A percentile compares a stretch with the other conserved stretches of the same genome.
Evolutionary conservation across 352 stramenopile species (phyloP).

Genomic region (Phytophthora vignae): DNA sequence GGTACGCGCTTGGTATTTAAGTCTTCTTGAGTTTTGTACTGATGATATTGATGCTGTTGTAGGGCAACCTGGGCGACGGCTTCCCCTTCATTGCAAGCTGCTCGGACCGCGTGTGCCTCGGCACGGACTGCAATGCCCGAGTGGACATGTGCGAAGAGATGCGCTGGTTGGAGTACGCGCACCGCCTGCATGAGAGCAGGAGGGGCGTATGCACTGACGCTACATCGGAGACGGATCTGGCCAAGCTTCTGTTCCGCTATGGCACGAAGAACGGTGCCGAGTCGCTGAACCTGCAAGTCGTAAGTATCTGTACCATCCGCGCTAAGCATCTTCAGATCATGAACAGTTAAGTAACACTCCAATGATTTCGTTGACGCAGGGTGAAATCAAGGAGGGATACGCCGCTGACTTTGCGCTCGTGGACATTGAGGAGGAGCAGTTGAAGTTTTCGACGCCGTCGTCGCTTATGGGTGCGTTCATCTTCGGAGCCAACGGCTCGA

Average conservation of each 20-base stretch:
- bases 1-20: conserved; percentile 24
- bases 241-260: conserved; percentile 74
- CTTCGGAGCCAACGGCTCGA: conserved; percentile 75
- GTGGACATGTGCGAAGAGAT: conserved; percentile 89
- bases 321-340: not conserved
- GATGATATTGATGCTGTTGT: conserved; percentile 6
- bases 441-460: conserved; percentile 65
- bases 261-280: conserved; percentile 70
- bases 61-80: conserved; percentile 76
- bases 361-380: conserved; percentile 37
- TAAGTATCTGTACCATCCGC: conserved; percentile 30
- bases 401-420: conserved; percentile 77
- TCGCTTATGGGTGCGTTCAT: conserved; percentile 76
- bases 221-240: conserved; percentile 61
- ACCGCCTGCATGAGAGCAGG: conserved; percentile 69
- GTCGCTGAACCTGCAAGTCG: conserved; percentile 75
- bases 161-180: conserved; percentile 82
- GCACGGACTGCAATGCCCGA: conserved; percentile 81
- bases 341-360: conserved; percentile 2
- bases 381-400: conserved; percentile 71
- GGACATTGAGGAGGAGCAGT: conserved; percentile 74
- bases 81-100: conserved; percentile 77
- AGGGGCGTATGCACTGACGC: conserved; percentile 71
- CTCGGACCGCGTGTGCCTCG: conserved; percentile 69
- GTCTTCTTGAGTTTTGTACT: not conserved